These are phyloP conservation scores for Barnettozyma sp. DNA, from an alignment of 805 yeast species.

Conservation along the genomic window DNA sequence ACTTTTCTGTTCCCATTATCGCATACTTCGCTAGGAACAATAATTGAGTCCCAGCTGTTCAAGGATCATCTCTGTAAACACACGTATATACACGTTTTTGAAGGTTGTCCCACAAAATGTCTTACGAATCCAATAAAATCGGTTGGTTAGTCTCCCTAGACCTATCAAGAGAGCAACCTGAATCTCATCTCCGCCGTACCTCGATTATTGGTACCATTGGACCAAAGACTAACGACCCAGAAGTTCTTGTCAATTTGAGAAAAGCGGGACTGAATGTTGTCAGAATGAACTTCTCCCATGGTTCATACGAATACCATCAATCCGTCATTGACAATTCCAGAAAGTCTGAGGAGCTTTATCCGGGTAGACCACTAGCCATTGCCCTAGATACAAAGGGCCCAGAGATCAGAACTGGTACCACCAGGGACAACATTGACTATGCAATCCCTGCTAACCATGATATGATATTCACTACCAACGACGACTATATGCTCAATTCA, in stretches of 20 bases:
- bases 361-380: slow-evolving; percentile 96
- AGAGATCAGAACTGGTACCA: slow-evolving; percentile 98
- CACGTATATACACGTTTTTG: too few relatives aligned
- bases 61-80: too few relatives aligned
- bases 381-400: slow-evolving; percentile 99
- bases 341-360: slow-evolving; percentile 81
- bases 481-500: slow-evolving; percentile 58
- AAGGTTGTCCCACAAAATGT: too few relatives aligned
- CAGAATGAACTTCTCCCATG: slow-evolving; percentile 99
- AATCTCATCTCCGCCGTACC: slow-evolving; percentile 56
- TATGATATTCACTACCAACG: slow-evolving; percentile 92
- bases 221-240: slow-evolving; percentile 92
- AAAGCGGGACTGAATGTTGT: slow-evolving; percentile 97
- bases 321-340: slow-evolving; percentile 93
- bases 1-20: too few relatives aligned
- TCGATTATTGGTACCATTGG: slow-evolving; percentile 99
- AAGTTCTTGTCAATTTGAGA: slow-evolving; percentile 77
- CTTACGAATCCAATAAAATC: slow-evolving; percentile 21
- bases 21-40: too few relatives aligned
- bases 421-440: slow-evolving; percentile 70
- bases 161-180: slow-evolving; percentile 23
- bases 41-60: too few relatives aligned
- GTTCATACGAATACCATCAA: slow-evolving; percentile 96
- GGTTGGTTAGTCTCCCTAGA: slow-evolving; percentile 26
- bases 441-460: slow-evolving; percentile 82